These are phyloP conservation scores for Glutinoglossum americanum DNA, from an alignment of 495 filamentous ascomycete genomes.

Conservation along the genomic window DNA sequence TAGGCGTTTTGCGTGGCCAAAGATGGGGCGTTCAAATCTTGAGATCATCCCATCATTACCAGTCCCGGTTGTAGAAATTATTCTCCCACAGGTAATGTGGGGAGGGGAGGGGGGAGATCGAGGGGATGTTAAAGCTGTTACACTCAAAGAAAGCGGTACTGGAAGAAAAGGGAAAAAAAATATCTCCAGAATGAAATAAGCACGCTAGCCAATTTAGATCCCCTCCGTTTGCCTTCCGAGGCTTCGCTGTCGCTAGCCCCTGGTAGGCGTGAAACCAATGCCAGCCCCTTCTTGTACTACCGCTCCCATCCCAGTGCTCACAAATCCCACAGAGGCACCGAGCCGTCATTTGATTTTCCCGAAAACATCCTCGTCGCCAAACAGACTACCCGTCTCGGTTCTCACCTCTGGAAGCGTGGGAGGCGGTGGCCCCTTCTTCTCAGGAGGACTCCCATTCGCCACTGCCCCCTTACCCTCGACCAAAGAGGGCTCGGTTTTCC, in stretches of 20 bases:
- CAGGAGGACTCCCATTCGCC: neutral
- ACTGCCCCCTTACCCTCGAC: neutral
- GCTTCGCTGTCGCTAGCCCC: neutral
- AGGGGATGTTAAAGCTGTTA: neutral
- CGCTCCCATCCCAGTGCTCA: neutral
- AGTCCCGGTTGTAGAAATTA: neutral
- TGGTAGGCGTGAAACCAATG: neutral
- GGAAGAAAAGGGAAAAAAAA: neutral
- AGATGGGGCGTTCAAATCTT: neutral
- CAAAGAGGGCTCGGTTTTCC: neutral
- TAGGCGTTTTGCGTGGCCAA: neutral
- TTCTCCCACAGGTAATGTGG: neutral
- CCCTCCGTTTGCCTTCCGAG: neutral
- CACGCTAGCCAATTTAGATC: neutral
- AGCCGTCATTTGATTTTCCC: neutral
- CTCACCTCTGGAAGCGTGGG: neutral
- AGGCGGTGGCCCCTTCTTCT: neutral
- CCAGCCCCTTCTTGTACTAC: neutral
- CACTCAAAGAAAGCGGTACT: neutral
- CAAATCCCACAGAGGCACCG: neutral
- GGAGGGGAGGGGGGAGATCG: neutral
- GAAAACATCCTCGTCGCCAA: conserved; percentile 1
- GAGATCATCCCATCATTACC: neutral
- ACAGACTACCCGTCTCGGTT: neutral
- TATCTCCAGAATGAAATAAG: neutral